Evolutionary conservation across 1,284 basidiomycete genomes (phyloP).

Genomic region (Ustanciosporium gigantosporum): DNA sequence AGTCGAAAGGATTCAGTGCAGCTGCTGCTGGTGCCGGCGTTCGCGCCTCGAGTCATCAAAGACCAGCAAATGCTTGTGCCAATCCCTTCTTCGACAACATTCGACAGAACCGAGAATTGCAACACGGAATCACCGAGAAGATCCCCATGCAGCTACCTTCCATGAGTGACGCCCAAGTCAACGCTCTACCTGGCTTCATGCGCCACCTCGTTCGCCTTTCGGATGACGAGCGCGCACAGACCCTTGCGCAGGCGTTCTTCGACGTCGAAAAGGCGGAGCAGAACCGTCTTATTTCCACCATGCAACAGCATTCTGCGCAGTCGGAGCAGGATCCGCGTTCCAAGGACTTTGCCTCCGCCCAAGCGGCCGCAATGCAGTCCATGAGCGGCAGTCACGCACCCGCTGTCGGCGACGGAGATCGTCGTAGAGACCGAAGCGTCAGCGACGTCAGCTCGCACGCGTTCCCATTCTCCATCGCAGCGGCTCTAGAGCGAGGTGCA

Average conservation of each 20-base stretch:
- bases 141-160: constrained; percentile 50
- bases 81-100: constrained; percentile 77
- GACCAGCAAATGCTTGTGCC: constrained; percentile 33
- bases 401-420: not conserved
- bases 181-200: constrained; percentile 78
- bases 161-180: constrained; percentile 21
- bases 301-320: constrained; percentile 79
- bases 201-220: constrained; percentile 68
- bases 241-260: constrained; percentile 87
- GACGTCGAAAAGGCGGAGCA: constrained; percentile 88
- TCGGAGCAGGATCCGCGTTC: constrained; percentile 37
- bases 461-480: constrained; percentile 89
- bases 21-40: too few species aligned
- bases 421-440: constrained; percentile 7
- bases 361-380: constrained; percentile 13
- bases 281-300: constrained; percentile 81
- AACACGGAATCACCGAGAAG: constrained; percentile 69
- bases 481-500: constrained; percentile 88
- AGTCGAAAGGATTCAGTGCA: too few species aligned
- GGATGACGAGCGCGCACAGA: constrained; percentile 71
- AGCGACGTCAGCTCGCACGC: constrained; percentile 16
- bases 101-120: constrained; percentile 88
- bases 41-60: too few species aligned
- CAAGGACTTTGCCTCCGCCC: constrained; percentile 26
- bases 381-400: not conserved